A percentile compares a stretch with the other conserved stretches of the same genome.
Evolutionary conservation across 768 basidiomycete species (phyloP).

Genomic region (Xerocomellus amylosporus): DNA sequence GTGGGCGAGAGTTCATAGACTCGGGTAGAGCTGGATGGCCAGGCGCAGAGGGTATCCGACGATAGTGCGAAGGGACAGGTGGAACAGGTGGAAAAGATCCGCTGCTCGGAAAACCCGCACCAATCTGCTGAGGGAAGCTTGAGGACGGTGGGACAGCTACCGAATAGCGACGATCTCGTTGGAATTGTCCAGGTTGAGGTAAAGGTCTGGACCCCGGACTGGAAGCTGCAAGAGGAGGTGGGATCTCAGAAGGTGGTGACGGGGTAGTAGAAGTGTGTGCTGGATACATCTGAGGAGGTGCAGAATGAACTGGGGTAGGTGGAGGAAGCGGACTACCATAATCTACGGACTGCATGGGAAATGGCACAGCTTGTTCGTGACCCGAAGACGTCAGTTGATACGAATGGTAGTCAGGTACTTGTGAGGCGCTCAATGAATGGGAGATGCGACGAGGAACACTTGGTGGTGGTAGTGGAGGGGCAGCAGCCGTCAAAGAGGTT

Average conservation of each 20-base stretch:
- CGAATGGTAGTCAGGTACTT: constrained; percentile 24
- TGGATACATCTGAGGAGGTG: constrained; percentile 27
- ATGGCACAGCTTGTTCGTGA: constrained; percentile 23
- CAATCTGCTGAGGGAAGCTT: constrained; percentile 30
- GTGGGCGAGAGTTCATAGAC: constrained; percentile 10
- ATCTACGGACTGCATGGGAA: constrained; percentile 29
- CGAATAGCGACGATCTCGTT: constrained; percentile 31
- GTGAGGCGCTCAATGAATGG: constrained; percentile 30
- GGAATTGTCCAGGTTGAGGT: constrained; percentile 32
- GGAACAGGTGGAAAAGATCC: constrained; percentile 18
- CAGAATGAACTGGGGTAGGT: constrained; percentile 22
- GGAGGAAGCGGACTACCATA: constrained; percentile 17
- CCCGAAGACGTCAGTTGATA: constrained; percentile 18
- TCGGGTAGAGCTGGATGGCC: constrained; percentile 27
- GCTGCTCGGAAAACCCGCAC: constrained; percentile 13
- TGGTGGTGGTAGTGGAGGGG: constrained; percentile 11
- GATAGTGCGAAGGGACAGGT: constrained; percentile 35
- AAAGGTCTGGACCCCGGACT: constrained; percentile 29
- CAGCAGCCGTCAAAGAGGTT: constrained; percentile 1
- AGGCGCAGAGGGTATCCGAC: constrained; percentile 26
- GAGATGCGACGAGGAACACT: constrained; percentile 21
- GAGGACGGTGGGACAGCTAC: constrained; percentile 29
- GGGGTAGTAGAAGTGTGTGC: constrained; percentile 16
- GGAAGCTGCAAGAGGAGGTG: constrained; percentile 1
- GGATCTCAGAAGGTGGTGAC: constrained; percentile 26